Percentiles rank a stretch among this genome's conserved stretches.
Evolutionary conservation across 2,329 filamentous ascomycete species (phyloP).

Genomic region (Aureobasidium sp.): DNA sequence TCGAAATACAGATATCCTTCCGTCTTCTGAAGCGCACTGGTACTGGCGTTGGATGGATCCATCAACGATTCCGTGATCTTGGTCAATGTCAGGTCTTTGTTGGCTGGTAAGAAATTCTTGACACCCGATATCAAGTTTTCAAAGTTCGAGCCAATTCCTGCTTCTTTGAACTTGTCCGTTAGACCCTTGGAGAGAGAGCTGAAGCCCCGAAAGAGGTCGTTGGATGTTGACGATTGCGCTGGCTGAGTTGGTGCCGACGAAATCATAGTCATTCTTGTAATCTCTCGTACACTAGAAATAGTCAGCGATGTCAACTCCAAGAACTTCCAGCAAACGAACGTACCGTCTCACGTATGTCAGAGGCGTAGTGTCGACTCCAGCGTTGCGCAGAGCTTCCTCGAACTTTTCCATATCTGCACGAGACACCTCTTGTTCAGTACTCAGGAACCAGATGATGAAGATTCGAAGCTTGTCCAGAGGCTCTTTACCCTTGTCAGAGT

Average conservation of each 20-base stretch:
- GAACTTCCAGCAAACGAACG: constrained; percentile 26
- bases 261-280: constrained; percentile 97
- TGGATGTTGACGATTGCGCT: constrained; percentile 54
- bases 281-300: constrained; percentile 65
- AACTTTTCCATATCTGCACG: constrained; percentile 79
- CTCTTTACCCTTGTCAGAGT: constrained; percentile 72
- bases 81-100: constrained; percentile 91
- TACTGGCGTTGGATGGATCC: constrained; percentile 85
- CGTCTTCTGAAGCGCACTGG: constrained; percentile 89
- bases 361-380: constrained; percentile 68
- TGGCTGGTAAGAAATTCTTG: constrained; percentile 94
- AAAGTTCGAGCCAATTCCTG: constrained; percentile 78
- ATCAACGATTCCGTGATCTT: constrained; percentile 98
- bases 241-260: constrained; percentile 68
- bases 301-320: not conserved
- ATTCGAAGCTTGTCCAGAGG: constrained; percentile 83
- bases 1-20: constrained; percentile 98
- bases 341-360: constrained; percentile 82
- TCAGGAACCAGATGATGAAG: constrained; percentile 96
- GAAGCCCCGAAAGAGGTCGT: constrained; percentile 87
- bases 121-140: constrained; percentile 92
- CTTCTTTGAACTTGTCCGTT: constrained; percentile 89
- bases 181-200: constrained; percentile 85
- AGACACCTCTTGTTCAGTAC: constrained; percentile 80
- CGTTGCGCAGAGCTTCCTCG: constrained; percentile 70